Conservation (phyloP, 2,329 filamentous ascomycete genomes). For the Aspergillus quadricinctus region DNA sequence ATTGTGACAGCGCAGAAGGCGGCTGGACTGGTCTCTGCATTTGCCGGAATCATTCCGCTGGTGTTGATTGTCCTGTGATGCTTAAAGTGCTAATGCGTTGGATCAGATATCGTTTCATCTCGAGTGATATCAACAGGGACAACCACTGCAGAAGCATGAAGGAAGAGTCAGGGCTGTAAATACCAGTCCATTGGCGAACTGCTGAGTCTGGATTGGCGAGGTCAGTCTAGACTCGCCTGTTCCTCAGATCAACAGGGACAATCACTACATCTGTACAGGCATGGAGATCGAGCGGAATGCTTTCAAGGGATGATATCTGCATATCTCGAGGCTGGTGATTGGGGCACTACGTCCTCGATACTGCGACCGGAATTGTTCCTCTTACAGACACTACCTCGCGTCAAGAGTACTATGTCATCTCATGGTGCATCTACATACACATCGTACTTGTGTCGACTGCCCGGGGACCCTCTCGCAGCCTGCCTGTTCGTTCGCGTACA, state of each 20-base stretch:
- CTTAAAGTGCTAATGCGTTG: no score
- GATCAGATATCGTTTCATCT: background rate
- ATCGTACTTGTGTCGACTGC: constrained; percentile 58
- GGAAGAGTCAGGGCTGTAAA: no score
- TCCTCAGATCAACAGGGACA: background rate
- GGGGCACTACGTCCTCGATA: no score
- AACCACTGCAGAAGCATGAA: background rate
- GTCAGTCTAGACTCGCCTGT: background rate
- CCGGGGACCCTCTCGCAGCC: constrained; percentile 54
- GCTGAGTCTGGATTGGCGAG: background rate
- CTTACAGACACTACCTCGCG: no score
- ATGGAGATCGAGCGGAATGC: background rate
- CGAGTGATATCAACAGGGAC: background rate
- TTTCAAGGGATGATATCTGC: background rate
- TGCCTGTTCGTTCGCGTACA: constrained; percentile 59
- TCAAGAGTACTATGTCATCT: background rate
- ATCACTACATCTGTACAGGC: background rate
- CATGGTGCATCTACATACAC: constrained; percentile 53
- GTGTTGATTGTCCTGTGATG: background rate
- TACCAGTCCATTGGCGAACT: background rate
- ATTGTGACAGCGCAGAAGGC: background rate
- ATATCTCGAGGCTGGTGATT: background rate
- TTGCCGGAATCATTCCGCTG: background rate
- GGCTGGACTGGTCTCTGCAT: background rate
- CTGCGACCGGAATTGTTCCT: no score